Conservation (phyloP, 2,329 filamentous ascomycete species). For the Pseudogymnoascus sp. region DNA sequence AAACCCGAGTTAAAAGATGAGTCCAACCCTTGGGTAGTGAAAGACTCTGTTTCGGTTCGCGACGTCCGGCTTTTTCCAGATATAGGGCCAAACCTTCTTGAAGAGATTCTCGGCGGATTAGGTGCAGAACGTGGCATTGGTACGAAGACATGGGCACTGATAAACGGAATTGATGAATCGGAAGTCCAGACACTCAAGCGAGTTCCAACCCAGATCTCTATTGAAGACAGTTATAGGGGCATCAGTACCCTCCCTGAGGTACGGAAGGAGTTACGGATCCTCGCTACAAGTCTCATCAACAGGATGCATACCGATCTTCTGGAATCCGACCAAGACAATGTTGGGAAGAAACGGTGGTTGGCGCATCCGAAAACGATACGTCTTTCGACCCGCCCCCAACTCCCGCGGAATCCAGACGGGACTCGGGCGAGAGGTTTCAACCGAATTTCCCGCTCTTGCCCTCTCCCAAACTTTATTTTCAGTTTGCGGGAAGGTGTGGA, state of each 20-base stretch:
- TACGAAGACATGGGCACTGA: slow-evolving; percentile 61
- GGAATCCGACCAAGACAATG: slow-evolving; percentile 29
- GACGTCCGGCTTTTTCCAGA: slow-evolving; percentile 54
- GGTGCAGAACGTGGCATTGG: slow-evolving; percentile 67
- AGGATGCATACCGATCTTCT: slow-evolving; percentile 74
- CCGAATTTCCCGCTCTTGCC: slow-evolving; percentile 66
- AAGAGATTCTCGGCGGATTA: slow-evolving; percentile 60
- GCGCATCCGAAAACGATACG: slow-evolving; percentile 76
- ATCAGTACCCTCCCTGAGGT: slow-evolving; percentile 59
- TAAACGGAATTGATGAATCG: slow-evolving; percentile 71
- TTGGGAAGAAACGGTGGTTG: slow-evolving; percentile 50
- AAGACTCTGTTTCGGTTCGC: slow-evolving; percentile 53
- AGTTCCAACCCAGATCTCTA: slow-evolving; percentile 80
- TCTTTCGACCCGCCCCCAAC: slow-evolving; percentile 63
- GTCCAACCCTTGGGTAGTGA: slow-evolving; percentile 37
- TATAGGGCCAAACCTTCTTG: slow-evolving; percentile 57
- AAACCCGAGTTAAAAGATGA: slow-evolving; percentile 29
- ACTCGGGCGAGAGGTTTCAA: slow-evolving; percentile 51
- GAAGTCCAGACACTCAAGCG: slow-evolving; percentile 65
- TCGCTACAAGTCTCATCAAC: slow-evolving; percentile 63
- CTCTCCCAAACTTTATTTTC: slow-evolving; percentile 69
- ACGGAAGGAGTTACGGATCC: slow-evolving; percentile 55
- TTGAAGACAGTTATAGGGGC: slow-evolving; percentile 82
- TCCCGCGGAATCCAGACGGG: slow-evolving; percentile 43
- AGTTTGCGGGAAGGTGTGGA: slow-evolving; percentile 50